Evolutionary conservation across 805 yeast species (phyloP), one percentile per base, ranked within the genome.

Genomic region (Cyberlindnera lachancei): DNA sequence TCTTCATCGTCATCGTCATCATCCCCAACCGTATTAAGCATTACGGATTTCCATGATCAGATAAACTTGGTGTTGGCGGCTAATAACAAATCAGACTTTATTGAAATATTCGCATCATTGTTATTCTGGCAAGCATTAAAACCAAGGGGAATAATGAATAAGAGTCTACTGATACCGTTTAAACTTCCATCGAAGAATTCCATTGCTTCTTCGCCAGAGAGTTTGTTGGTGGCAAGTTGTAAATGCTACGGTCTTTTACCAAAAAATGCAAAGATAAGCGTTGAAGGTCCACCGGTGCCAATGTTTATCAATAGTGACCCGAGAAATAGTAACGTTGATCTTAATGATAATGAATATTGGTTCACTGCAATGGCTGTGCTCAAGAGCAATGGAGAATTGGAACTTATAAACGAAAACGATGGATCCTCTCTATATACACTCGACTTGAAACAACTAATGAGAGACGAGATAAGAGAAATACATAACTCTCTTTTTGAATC

Each of bases 341-440:
- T n/a, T n/a, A n/a, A 36, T 18, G 31, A 27, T 0, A 52, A 58
- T 15, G 83, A 75, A 46, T 76, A 76, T 5, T 82, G 90, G 90
- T 79, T 79, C 48, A 67, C 64, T 32, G 73, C 82, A 1, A 78
- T 76, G 79, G 87, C 83, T 0, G 79, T 75, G 13, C 49, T 82
- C 25, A 73, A 72, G 48, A 69, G 80, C 1, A 66, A 75, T 45
- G 92, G 92, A 4, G 48, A 59, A 5, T 56, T 82, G 20, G 74
- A 80, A 41, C 53, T 82, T 29, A 56, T 79, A 13, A 58, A 72
- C 22, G 85, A 79, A 49, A 63, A 64, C 32, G 87, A 80, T 55
- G 85, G 87, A 2, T 60, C 75, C 2, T 45, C 71, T 11, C 48
- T 80, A 3, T 78, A 74, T 51, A 64, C 82, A 2, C 54, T 82